Evolutionary conservation across 2,329 filamentous ascomycete genomes (phyloP).

Genomic region (Epichloe gansuensis): DNA sequence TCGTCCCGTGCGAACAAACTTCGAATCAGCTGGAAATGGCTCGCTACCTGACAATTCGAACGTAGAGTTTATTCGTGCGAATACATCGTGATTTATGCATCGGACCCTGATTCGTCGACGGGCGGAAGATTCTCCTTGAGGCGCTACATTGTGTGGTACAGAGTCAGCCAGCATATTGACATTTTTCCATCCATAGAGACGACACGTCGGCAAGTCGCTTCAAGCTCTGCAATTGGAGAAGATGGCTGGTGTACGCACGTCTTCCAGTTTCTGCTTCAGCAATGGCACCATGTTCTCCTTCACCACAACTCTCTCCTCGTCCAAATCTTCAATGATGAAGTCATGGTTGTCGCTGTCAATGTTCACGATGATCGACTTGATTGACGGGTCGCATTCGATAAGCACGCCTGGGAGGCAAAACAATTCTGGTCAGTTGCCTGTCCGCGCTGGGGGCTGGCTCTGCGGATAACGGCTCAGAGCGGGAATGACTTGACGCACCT

Average conservation of each 20-base stretch:
- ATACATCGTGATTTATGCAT: constrained; percentile 17
- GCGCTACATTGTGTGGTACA: constrained; percentile 21
- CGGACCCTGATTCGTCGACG: constrained; percentile 40
- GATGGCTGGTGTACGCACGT: constrained; percentile 33
- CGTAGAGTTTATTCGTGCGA: background rate
- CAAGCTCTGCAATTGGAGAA: background rate
- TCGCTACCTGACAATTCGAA: too few relatives aligned
- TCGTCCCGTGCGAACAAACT: too few relatives aligned
- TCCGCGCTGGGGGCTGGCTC: background rate
- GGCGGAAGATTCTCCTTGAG: constrained; percentile 40
- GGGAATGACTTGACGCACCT: constrained; percentile 25
- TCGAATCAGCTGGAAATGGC: too few relatives aligned
- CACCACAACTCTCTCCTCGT: constrained; percentile 63
- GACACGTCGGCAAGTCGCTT: background rate
- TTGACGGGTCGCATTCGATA: constrained; percentile 73
- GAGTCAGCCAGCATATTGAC: background rate
- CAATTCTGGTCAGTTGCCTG: constrained; percentile 4
- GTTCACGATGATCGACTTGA: constrained; percentile 73
- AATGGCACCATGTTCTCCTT: constrained; percentile 60
- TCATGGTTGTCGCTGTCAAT: constrained; percentile 60
- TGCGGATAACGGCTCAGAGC: background rate
- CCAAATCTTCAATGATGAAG: constrained; percentile 69
- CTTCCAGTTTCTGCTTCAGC: constrained; percentile 57
- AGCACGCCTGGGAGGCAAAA: constrained; percentile 44
- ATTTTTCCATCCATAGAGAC: background rate